Conservation (phyloP, 2,329 filamentous ascomycete species). For the Aaosphaeria arxii region DNA sequence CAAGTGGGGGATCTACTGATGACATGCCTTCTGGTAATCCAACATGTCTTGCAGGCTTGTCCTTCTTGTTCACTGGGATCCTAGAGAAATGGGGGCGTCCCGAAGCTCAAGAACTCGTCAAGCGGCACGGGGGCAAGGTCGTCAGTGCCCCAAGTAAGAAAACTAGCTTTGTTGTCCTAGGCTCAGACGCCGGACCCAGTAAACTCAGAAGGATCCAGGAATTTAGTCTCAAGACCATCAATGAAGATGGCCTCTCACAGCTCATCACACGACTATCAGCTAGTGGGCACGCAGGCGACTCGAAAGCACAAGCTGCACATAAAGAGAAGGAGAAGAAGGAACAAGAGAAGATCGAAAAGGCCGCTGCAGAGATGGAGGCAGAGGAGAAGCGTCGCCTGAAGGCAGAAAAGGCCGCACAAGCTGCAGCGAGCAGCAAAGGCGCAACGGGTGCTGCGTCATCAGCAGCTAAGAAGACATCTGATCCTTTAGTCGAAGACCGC, state of each 20-base stretch:
- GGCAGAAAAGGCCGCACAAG: conserved; percentile 40
- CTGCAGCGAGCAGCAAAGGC: conserved; percentile 38
- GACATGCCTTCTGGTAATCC: conserved; percentile 81
- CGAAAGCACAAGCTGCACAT: conserved; percentile 81
- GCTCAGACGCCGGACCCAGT: conserved; percentile 85
- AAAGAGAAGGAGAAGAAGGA: conserved; percentile 83
- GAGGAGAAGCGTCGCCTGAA: conserved; percentile 75
- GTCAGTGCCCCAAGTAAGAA: conserved; percentile 83
- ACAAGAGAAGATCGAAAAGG: conserved; percentile 74
- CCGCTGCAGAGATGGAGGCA: conserved; percentile 80
- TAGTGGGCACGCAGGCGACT: conserved; percentile 69
- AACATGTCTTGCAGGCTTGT: conserved; percentile 84
- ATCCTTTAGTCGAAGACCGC: conserved; percentile 27
- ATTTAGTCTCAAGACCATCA: conserved; percentile 81
- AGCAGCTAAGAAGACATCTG: conserved; percentile 15
- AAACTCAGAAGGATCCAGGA: conserved; percentile 85
- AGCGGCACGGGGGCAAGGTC: conserved; percentile 90
- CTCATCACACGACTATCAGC: conserved; percentile 79
- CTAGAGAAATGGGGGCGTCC: conserved; percentile 77
- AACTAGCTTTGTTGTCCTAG: conserved; percentile 90
- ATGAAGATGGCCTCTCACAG: conserved; percentile 87
- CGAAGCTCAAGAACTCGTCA: conserved; percentile 81
- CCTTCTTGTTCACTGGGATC: conserved; percentile 93
- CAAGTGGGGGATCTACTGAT: conserved; percentile 55
- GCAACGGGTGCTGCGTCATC: conserved; percentile 15